These are phyloP conservation scores for Euphrasia confusa DNA, from an alignment of 257 asterid genomes.

Conservation along the genomic window DNA sequence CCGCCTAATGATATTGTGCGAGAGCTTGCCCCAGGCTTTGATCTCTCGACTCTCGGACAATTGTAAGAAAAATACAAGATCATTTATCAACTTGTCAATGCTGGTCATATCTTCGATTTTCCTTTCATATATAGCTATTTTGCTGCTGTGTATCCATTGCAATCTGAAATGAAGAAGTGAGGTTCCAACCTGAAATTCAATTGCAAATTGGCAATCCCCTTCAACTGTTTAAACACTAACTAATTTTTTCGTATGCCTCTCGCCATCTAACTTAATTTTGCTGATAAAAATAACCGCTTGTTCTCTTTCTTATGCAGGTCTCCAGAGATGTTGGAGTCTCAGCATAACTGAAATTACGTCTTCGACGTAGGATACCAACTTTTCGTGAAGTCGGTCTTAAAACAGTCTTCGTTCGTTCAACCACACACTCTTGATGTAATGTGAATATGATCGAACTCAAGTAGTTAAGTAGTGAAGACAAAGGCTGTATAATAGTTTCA, in stretches of 20 bases:
- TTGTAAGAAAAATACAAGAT: slow-evolving; percentile 46
- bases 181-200: neutral
- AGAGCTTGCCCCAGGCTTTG: slow-evolving; percentile 89
- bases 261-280: slow-evolving; percentile 1
- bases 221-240: neutral
- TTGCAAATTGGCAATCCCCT: too few relatives aligned
- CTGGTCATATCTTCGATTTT: neutral
- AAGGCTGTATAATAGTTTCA: too few relatives aligned
- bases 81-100: neutral
- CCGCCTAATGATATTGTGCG: slow-evolving; percentile 87
- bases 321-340: slow-evolving; percentile 76
- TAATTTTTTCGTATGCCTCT: neutral
- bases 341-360: slow-evolving; percentile 54
- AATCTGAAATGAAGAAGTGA: too few relatives aligned
- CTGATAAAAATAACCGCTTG: neutral
- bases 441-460: too few relatives aligned
- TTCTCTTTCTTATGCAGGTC: slow-evolving; percentile 46
- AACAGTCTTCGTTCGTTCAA: too few relatives aligned
- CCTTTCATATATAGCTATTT: neutral
- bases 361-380: too few relatives aligned
- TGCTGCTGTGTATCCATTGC: too few relatives aligned
- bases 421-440: too few relatives aligned
- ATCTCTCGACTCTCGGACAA: slow-evolving; percentile 70
- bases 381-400: too few relatives aligned
- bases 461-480: too few relatives aligned